phyloP scores from a whole-genome alignment of 306 rosid species.

The Lithocarpus polystachyus region DNA sequence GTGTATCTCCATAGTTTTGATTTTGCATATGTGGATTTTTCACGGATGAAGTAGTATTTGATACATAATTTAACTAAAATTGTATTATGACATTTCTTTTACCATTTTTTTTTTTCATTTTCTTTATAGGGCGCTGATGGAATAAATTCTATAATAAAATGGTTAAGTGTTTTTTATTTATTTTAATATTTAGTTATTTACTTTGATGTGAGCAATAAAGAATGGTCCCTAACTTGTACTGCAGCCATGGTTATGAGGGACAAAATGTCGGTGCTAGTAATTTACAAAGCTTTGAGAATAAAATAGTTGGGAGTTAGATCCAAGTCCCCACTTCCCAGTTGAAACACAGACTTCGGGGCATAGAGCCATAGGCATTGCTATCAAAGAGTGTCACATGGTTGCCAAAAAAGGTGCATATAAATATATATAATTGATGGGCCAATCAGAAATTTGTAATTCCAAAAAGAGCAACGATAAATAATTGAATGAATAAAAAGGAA shows the following conservation, averaged over 20 bases:
- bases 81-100: neutral
- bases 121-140: neutral
- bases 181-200: too few species aligned
- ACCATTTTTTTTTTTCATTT: neutral
- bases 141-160: neutral
- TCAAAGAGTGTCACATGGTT: neutral
- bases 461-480: too few species aligned
- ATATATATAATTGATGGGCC: too few species aligned
- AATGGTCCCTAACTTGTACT: neutral
- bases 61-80: neutral
- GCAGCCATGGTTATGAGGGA: neutral
- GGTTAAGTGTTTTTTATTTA: neutral
- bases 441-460: too few species aligned
- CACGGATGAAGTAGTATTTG: neutral
- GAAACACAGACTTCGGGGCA: neutral
- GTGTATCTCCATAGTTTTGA: too few species aligned
- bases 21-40: too few species aligned
- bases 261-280: constrained; percentile 2
- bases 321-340: neutral
- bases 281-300: neutral
- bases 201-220: neutral
- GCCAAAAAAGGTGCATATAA: neutral
- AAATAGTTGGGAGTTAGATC: neutral
- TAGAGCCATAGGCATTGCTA: too few species aligned
- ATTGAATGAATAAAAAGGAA: too few species aligned